Percentiles rank a stretch among this genome's conserved stretches.
Evolutionary conservation across 2,329 filamentous ascomycete genomes (phyloP).

Genomic region (Aspergillus bombycis): DNA sequence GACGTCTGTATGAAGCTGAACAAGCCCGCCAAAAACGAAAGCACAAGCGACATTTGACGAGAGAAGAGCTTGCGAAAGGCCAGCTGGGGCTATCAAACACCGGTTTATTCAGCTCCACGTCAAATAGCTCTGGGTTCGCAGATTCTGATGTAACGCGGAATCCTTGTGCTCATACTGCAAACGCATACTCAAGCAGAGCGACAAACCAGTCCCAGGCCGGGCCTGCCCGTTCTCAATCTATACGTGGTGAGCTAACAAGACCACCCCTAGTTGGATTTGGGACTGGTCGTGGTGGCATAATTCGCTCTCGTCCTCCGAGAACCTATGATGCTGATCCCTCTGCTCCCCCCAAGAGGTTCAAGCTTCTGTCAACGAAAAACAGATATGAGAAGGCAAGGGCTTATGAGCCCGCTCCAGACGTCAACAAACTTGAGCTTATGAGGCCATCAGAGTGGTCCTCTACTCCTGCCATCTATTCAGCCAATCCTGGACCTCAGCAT

Average conservation of each 20-base stretch:
- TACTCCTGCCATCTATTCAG: conserved; percentile 7
- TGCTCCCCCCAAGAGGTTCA: conserved; percentile 20
- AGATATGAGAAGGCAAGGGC: conserved; percentile 36
- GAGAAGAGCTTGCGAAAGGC: conserved; percentile 24
- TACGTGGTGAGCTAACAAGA: neutral
- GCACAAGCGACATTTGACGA: conserved; percentile 33
- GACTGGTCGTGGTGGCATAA: conserved; percentile 2
- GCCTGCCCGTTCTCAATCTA: neutral
- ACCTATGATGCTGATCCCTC: conserved; percentile 9
- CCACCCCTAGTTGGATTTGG: conserved; percentile 24
- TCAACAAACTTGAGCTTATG: conserved; percentile 39
- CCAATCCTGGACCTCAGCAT: neutral
- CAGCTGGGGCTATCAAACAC: no score
- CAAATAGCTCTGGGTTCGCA: neutral
- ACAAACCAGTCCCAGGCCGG: neutral
- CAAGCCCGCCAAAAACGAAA: conserved; percentile 28
- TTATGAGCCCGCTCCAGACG: conserved; percentile 40
- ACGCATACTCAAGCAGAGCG: neutral
- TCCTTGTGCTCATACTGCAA: neutral
- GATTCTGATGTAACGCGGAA: neutral
- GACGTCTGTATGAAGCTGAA: conserved; percentile 11
- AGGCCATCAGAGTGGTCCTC: conserved; percentile 37
- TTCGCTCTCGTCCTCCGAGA: conserved; percentile 12
- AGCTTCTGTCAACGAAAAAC: conserved; percentile 28
- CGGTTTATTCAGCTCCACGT: neutral